Evolutionary conservation across 768 basidiomycete genomes (phyloP).

Genomic region (Pleurotus cornucopiae): DNA sequence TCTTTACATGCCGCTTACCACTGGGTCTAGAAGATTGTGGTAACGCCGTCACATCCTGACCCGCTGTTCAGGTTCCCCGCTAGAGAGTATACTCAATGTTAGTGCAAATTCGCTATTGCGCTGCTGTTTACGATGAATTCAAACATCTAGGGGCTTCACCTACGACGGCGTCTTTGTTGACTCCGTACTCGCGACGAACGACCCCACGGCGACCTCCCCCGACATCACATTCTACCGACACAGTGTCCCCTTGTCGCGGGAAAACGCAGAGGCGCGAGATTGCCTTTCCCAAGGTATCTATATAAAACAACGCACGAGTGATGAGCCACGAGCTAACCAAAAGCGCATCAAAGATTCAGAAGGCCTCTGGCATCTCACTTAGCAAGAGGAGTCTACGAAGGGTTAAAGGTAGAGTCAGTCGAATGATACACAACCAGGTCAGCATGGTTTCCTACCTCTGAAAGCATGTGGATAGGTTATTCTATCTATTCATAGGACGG

Average conservation of each 20-base stretch:
- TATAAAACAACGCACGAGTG: not conserved
- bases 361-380: not conserved
- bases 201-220: not conserved
- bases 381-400: not conserved
- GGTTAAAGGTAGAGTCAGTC: constrained; percentile 5
- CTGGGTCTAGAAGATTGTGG: not conserved
- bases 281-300: no score
- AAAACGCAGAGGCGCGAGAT: no score
- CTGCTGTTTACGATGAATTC: no score
- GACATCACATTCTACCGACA: not conserved
- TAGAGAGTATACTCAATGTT: not conserved
- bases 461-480: not conserved
- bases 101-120: not conserved
- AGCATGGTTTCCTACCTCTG: not conserved
- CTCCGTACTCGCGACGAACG: not conserved
- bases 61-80: not conserved
- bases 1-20: not conserved
- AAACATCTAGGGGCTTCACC: not conserved
- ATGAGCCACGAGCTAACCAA: not conserved
- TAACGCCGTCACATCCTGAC: not conserved
- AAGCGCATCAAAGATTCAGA: no score
- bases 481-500: not conserved
- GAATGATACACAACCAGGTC: not conserved
- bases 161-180: not conserved
- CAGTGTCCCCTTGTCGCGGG: not conserved